Evolutionary conservation across 306 rosid genomes (phyloP).

Genomic region (Rubus parviflorus): DNA sequence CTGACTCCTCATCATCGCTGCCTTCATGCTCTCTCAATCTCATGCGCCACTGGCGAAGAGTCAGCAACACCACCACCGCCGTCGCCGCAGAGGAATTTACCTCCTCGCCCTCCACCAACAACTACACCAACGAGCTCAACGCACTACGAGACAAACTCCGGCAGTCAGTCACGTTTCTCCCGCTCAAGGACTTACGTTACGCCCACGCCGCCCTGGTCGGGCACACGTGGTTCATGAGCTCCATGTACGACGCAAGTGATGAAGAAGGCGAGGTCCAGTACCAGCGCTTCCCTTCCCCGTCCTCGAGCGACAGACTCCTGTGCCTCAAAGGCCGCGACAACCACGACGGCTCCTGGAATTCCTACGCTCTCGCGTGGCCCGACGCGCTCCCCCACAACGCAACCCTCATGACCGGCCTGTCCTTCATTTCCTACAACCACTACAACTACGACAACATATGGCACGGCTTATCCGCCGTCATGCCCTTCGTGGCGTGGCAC

Average conservation of each 20-base stretch:
- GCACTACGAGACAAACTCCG: conserved; percentile 39
- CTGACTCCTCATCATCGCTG: conserved; percentile 9
- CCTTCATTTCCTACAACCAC: conserved; percentile 71
- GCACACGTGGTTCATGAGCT: conserved; percentile 84
- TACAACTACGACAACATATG: conserved; percentile 57
- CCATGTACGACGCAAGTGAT: conserved; percentile 48
- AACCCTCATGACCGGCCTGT: conserved; percentile 51
- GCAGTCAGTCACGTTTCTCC: conserved; percentile 56
- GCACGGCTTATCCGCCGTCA: conserved; percentile 59
- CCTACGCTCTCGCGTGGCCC: conserved; percentile 59
- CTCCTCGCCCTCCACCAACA: neutral
- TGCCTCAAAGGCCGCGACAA: conserved; percentile 59
- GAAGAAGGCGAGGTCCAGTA: conserved; percentile 60
- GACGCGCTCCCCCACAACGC: conserved; percentile 53
- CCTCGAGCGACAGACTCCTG: conserved; percentile 40
- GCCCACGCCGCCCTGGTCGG: conserved; percentile 40
- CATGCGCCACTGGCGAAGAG: conserved; percentile 33
- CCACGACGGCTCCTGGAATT: conserved; percentile 72
- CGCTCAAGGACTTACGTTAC: conserved; percentile 62
- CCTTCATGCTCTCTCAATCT: conserved; percentile 25
- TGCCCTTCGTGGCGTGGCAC: conserved; percentile 72
- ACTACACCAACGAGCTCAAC: neutral
- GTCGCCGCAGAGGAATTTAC: neutral
- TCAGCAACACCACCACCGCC: conserved; percentile 15
- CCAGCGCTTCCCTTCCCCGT: conserved; percentile 61